Percentiles rank a stretch among this genome's conserved stretches.
Conservation (phyloP, 306 rosid genomes). For the Mimosa pudica region DNA sequence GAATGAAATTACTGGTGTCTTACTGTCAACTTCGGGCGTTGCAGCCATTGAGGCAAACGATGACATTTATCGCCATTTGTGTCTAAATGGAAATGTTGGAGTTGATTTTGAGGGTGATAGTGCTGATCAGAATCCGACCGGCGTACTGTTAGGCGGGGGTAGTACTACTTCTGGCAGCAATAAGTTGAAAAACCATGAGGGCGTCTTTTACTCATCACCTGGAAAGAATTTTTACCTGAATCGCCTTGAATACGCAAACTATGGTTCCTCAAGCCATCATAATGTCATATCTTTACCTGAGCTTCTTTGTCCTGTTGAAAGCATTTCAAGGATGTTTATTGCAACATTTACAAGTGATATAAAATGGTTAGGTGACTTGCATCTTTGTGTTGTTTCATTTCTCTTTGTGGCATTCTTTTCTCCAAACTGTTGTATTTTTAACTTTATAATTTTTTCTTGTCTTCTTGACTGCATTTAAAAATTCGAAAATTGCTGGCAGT, state of each 20-base stretch:
- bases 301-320: conserved; percentile 71
- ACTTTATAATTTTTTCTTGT: not conserved
- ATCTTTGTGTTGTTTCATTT: conserved; percentile 31
- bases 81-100: conserved; percentile 24
- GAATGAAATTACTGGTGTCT: conserved; percentile 13
- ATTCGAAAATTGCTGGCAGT: conserved; percentile 18
- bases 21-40: conserved; percentile 31
- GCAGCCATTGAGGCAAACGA: conserved; percentile 28
- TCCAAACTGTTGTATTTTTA: not conserved
- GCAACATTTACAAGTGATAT: conserved; percentile 82
- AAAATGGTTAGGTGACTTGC: conserved; percentile 56
- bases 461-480: conserved; percentile 15
- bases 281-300: conserved; percentile 59
- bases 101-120: conserved; percentile 25
- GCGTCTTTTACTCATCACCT: conserved; percentile 44
- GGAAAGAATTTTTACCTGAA: conserved; percentile 73
- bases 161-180: conserved; percentile 31
- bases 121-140: conserved; percentile 24
- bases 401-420: conserved; percentile 17
- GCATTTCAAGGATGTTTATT: conserved; percentile 61
- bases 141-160: conserved; percentile 25
- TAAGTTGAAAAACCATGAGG: conserved; percentile 10
- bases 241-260: conserved; percentile 48
- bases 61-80: conserved; percentile 4
- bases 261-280: conserved; percentile 32